Conservation (phyloP, 2,329 filamentous ascomycete species). For the Metarhizium rileyi region DNA sequence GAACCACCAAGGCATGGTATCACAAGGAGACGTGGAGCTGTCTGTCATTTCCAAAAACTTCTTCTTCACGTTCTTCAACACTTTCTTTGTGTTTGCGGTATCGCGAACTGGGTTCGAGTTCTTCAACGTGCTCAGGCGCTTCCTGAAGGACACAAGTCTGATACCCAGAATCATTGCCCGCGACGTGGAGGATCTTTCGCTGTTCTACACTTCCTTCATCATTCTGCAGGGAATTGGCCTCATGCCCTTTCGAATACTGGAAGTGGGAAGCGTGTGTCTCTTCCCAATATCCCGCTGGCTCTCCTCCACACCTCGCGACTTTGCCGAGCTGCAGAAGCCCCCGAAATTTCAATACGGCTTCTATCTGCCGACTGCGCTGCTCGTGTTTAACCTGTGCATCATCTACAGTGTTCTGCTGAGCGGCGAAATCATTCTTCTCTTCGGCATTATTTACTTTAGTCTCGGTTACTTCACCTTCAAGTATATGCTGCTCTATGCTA, state of each 20-base stretch:
- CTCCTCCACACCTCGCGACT: constrained; percentile 84
- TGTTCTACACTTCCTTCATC: constrained; percentile 91
- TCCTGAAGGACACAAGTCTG: constrained; percentile 67
- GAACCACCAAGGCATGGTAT: constrained; percentile 88
- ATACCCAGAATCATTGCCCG: constrained; percentile 67
- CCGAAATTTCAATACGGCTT: constrained; percentile 93
- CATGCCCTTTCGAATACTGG: constrained; percentile 82
- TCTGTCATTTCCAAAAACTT: constrained; percentile 98
- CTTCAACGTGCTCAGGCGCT: constrained; percentile 59
- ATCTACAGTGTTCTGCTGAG: constrained; percentile 82
- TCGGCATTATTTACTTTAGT: constrained; percentile 74
- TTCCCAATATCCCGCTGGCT: constrained; percentile 72
- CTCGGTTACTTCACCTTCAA: constrained; percentile 89
- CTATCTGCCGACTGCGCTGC: constrained; percentile 82
- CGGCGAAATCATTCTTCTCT: constrained; percentile 72
- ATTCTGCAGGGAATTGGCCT: constrained; percentile 89
- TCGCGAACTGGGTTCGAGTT: constrained; percentile 76
- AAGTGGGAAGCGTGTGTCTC: constrained; percentile 75
- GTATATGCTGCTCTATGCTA: constrained; percentile 94
- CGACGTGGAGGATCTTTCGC: constrained; percentile 63
- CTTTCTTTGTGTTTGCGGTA: constrained; percentile 89
- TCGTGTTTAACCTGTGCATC: constrained; percentile 90
- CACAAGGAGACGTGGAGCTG: constrained; percentile 85
- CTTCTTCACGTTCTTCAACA: constrained; percentile 99
- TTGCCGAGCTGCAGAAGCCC: constrained; percentile 69